Evolutionary conservation across 2,329 filamentous ascomycete genomes (phyloP).

Genomic region (Fusarium coffeatum): DNA sequence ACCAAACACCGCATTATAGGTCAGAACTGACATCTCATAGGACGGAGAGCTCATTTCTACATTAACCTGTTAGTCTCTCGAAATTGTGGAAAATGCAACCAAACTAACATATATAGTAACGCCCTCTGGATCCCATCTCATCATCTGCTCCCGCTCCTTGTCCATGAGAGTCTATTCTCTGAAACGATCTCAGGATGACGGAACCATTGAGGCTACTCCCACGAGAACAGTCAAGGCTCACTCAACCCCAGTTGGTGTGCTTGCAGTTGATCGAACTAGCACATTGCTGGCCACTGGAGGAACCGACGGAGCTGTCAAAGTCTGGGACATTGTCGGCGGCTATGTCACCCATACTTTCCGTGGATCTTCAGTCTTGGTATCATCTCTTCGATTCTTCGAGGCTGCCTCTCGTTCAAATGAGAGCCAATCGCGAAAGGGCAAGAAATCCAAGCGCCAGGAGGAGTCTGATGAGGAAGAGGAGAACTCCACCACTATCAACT

Average conservation of each 20-base stretch:
- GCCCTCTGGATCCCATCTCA: constrained; percentile 86
- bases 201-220: constrained; percentile 72
- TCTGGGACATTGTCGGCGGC: constrained; percentile 93
- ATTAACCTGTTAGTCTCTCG: constrained; percentile 64
- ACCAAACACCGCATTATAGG: neutral
- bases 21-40: constrained; percentile 54
- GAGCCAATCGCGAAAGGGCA: constrained; percentile 49
- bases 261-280: constrained; percentile 86
- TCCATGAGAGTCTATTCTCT: constrained; percentile 93
- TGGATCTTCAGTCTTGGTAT: constrained; percentile 90
- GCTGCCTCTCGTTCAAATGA: constrained; percentile 61
- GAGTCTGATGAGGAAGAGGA: constrained; percentile 57
- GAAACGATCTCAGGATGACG: constrained; percentile 66
- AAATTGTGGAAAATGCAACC: neutral
- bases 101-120: constrained; percentile 70
- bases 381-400: constrained; percentile 92
- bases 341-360: constrained; percentile 96
- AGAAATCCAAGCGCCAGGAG: constrained; percentile 48
- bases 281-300: constrained; percentile 92
- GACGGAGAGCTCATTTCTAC: constrained; percentile 85
- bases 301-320: constrained; percentile 92
- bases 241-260: constrained; percentile 86
- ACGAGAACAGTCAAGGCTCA: constrained; percentile 89
- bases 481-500: constrained; percentile 64
- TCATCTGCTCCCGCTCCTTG: constrained; percentile 93